A percentile compares a stretch with the other conserved stretches of the same genome.
phyloP scores from a whole-genome alignment of 495 filamentous ascomycete species.

The Xylaria palmicola region DNA sequence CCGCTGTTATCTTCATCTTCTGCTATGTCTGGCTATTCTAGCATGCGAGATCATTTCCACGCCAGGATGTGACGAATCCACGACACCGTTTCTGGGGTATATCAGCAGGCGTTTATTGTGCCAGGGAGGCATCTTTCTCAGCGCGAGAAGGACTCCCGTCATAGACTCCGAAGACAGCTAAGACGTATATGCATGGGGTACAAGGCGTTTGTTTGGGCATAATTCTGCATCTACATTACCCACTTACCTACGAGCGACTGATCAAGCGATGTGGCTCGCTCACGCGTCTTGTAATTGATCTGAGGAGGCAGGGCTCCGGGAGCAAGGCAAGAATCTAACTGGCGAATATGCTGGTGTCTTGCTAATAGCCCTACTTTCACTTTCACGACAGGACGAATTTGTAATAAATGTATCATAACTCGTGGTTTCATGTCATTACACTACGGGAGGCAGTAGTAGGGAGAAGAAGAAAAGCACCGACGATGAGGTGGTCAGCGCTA shows the following conservation, averaged over 20 bases:
- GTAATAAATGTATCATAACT: constrained; percentile 34
- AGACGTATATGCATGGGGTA: constrained; percentile 21
- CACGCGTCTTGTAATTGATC: background rate
- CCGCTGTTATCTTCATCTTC: constrained; percentile 75
- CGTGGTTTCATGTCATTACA: constrained; percentile 18
- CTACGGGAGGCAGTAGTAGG: constrained; percentile 3
- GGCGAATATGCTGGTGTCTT: background rate
- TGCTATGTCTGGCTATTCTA: constrained; percentile 87
- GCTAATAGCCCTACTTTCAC: constrained; percentile 10
- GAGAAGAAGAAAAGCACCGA: constrained; percentile 13
- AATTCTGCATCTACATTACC: constrained; percentile 8
- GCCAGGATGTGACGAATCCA: background rate
- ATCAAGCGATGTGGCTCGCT: background rate
- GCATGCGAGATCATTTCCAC: background rate
- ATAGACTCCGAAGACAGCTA: constrained; percentile 6
- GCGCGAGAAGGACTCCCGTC: background rate
- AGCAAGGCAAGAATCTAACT: background rate
- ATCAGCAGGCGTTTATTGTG: background rate
- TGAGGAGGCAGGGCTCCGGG: background rate
- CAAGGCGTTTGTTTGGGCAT: constrained; percentile 28
- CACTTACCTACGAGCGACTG: constrained; percentile 1
- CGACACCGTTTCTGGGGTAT: background rate
- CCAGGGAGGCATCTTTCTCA: background rate
- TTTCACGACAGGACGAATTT: constrained; percentile 13
- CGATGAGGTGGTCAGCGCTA: background rate